Evolutionary conservation across 805 yeast species (phyloP).

Genomic region (Saccharomycodes ludwigii): DNA sequence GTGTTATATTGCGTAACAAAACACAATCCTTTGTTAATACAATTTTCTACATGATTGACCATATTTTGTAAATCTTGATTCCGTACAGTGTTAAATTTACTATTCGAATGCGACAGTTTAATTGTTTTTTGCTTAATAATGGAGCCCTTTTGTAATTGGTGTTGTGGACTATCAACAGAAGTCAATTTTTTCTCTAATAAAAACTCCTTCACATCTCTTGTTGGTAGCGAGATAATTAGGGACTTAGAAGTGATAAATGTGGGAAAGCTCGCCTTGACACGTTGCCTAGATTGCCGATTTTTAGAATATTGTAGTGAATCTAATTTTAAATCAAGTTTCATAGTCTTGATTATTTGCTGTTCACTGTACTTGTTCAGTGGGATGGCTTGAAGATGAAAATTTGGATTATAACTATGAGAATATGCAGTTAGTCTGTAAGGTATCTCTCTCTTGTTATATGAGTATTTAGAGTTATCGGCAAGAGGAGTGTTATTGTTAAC

Average conservation of each 20-base stretch:
- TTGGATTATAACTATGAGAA: not conserved
- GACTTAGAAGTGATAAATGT: not conserved
- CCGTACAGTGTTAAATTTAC: not conserved
- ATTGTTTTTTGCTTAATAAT: not conserved
- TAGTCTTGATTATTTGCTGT: not conserved
- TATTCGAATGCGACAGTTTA: not conserved
- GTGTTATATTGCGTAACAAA: no score
- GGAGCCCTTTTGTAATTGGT: no score
- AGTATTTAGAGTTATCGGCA: no score
- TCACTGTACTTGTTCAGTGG: not conserved
- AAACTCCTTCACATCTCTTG: not conserved
- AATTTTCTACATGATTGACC: no score
- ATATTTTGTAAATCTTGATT: no score
- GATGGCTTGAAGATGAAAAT: not conserved
- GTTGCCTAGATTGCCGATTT: not conserved
- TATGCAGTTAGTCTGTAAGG: constrained; percentile 1
- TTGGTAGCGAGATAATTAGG: not conserved
- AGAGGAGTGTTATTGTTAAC: no score
- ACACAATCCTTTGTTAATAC: no score
- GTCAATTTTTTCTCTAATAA: not conserved
- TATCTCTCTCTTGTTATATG: not conserved
- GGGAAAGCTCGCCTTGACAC: not conserved
- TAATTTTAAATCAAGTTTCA: constrained; percentile 1
- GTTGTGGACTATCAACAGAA: no score
- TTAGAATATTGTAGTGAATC: no score